phyloP scores from a whole-genome alignment of 2,329 filamentous ascomycete genomes.

The Allantophomopsis lycopodina region DNA sequence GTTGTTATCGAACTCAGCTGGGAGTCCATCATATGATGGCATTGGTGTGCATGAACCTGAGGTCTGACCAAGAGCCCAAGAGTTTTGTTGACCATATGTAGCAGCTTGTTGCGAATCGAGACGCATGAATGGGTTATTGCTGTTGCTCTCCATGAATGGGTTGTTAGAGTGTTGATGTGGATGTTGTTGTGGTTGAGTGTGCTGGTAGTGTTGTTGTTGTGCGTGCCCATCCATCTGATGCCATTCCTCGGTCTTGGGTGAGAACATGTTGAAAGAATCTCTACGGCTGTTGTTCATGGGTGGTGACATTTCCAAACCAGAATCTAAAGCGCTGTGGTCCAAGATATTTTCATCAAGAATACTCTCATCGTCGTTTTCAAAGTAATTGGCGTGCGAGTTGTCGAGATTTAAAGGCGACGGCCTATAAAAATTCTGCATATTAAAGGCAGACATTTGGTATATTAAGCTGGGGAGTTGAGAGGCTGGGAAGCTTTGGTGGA shows the following conservation, averaged over 20 bases:
- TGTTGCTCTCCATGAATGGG: slow-evolving; percentile 38
- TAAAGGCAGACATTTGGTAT: slow-evolving; percentile 13
- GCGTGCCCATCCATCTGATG: slow-evolving; percentile 48
- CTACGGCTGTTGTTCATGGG: slow-evolving; percentile 47
- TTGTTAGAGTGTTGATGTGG: slow-evolving; percentile 33
- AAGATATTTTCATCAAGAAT: slow-evolving; percentile 48
- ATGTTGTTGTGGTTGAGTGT: too few species aligned
- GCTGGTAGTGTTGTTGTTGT: too few species aligned
- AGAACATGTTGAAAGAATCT: slow-evolving; percentile 52
- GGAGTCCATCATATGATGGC: slow-evolving; percentile 51
- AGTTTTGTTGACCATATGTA: slow-evolving; percentile 14
- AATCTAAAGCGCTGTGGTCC: slow-evolving; percentile 44
- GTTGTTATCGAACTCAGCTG: slow-evolving; percentile 37
- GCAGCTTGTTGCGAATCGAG: slow-evolving; percentile 36
- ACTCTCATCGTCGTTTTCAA: slow-evolving; percentile 45
- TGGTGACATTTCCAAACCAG: slow-evolving; percentile 48
- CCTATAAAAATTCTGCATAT: slow-evolving; percentile 18
- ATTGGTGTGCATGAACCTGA: slow-evolving; percentile 66
- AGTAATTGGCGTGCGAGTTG: slow-evolving; percentile 31
- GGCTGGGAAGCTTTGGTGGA: too few species aligned
- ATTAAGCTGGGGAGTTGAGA: too few species aligned
- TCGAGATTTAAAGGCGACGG: slow-evolving; percentile 17
- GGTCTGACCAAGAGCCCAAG: slow-evolving; percentile 24
- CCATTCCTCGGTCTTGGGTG: slow-evolving; percentile 52
- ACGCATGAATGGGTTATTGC: slow-evolving; percentile 55